Conservation (phyloP, 495 filamentous ascomycete species). For the Amniculicola lignicola region DNA sequence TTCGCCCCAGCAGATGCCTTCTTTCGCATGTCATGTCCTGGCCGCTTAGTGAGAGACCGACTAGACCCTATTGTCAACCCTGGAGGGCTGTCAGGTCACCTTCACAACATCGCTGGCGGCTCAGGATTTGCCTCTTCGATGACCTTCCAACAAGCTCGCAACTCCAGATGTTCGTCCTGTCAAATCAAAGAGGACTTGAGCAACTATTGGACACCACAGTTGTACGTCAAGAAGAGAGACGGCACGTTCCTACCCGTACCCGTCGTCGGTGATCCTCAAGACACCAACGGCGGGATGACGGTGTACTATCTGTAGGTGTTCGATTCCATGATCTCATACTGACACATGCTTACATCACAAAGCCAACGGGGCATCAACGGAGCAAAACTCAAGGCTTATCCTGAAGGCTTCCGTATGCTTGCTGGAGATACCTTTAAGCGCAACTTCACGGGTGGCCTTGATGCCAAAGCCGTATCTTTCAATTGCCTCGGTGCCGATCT, state of each 20-base stretch:
- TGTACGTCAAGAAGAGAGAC: conserved; percentile 65
- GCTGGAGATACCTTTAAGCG: conserved; percentile 59
- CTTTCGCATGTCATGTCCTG: conserved; percentile 41
- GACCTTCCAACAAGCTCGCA: conserved; percentile 54
- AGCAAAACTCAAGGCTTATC: conserved; percentile 63
- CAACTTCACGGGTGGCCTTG: conserved; percentile 46
- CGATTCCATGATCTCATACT: neutral
- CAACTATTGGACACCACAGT: conserved; percentile 72
- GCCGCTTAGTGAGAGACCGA: conserved; percentile 53
- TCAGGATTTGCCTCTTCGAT: conserved; percentile 64
- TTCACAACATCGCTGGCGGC: conserved; percentile 75
- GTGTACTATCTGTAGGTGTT: conserved; percentile 68
- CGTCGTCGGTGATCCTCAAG: conserved; percentile 60
- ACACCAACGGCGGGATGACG: conserved; percentile 38
- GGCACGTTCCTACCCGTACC: conserved; percentile 64
- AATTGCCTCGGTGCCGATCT: conserved; percentile 50
- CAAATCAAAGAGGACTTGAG: conserved; percentile 55
- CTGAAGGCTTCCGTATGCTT: conserved; percentile 70
- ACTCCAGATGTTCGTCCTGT: conserved; percentile 66
- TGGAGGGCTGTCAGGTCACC: conserved; percentile 57
- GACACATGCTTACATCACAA: conserved; percentile 42
- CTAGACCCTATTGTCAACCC: conserved; percentile 70
- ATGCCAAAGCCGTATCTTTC: conserved; percentile 52
- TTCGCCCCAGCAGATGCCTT: conserved; percentile 36
- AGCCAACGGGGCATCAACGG: conserved; percentile 58